Evolutionary conservation across 805 yeast species (phyloP).

Genomic region (Teunomyces lycoperdinae): DNA sequence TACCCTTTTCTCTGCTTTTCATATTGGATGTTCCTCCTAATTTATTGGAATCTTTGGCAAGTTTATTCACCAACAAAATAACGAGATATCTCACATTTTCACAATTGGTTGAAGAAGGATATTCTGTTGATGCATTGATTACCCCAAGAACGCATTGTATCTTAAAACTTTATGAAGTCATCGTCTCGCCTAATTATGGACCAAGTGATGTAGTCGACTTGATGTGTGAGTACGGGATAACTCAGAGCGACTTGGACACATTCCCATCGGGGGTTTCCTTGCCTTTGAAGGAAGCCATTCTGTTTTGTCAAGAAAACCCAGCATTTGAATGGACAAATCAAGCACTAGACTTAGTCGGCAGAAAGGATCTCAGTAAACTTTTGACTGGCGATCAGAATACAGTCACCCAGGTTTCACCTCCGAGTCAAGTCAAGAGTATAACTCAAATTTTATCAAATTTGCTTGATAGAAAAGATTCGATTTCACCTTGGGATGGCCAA

Average conservation of each 20-base stretch:
- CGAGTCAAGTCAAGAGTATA: slow-evolving; percentile 27
- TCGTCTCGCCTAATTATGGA: slow-evolving; percentile 53
- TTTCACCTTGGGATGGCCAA: slow-evolving; percentile 67
- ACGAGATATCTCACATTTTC: slow-evolving; percentile 64
- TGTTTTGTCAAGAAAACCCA: slow-evolving; percentile 50
- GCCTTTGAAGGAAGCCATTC: slow-evolving; percentile 63
- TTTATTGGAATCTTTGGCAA: slow-evolving; percentile 52
- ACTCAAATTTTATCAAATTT: slow-evolving; percentile 38
- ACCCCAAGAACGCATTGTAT: slow-evolving; percentile 67
- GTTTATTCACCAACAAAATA: slow-evolving; percentile 43
- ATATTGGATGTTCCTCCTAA: slow-evolving; percentile 60
- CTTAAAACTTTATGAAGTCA: slow-evolving; percentile 58
- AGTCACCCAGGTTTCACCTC: neutral
- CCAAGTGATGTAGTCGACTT: slow-evolving; percentile 56
- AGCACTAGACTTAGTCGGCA: slow-evolving; percentile 58
- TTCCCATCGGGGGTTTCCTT: slow-evolving; percentile 71
- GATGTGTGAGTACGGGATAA: slow-evolving; percentile 57
- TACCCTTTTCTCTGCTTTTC: slow-evolving; percentile 42
- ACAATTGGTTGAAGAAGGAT: slow-evolving; percentile 60
- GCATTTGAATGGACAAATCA: slow-evolving; percentile 46
- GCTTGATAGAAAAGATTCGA: slow-evolving; percentile 40
- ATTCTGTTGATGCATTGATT: slow-evolving; percentile 53
- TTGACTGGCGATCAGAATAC: slow-evolving; percentile 5
- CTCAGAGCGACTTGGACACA: slow-evolving; percentile 53
- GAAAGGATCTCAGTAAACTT: slow-evolving; percentile 56